A percentile compares a stretch with the other conserved stretches of the same genome.
phyloP scores from a whole-genome alignment of 2,329 filamentous ascomycete species.

The Zymoseptoria passerinii region DNA sequence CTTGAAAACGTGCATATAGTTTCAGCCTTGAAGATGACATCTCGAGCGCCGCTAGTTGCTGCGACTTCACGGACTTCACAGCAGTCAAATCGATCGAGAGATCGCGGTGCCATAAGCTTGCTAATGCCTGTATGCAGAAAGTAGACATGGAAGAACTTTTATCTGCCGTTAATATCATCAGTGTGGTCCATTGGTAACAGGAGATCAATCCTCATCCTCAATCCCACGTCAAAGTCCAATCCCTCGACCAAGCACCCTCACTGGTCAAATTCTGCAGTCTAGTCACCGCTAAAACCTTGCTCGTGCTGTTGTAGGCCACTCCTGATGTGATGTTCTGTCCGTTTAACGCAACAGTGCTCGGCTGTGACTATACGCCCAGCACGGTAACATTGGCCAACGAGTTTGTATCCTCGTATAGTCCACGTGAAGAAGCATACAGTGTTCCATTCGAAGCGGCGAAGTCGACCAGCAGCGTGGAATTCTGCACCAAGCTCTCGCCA shows the following conservation, averaged over 20 bases:
- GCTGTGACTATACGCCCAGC: conserved; percentile 44
- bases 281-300: conserved; percentile 43
- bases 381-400: conserved; percentile 55
- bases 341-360: conserved; percentile 45
- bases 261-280: conserved; percentile 43
- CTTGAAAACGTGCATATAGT: background rate
- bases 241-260: conserved; percentile 47
- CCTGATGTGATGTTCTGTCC: conserved; percentile 34
- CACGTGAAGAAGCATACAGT: conserved; percentile 43
- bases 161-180: background rate
- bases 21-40: background rate
- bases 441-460: conserved; percentile 35
- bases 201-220: conserved; percentile 5
- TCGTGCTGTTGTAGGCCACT: conserved; percentile 44
- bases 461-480: conserved; percentile 47
- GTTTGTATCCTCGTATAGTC: conserved; percentile 49
- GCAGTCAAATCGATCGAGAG: background rate
- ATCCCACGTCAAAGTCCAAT: conserved; percentile 51
- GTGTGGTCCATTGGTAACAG: background rate
- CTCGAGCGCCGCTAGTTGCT: background rate
- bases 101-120: background rate
- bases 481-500: conserved; percentile 56
- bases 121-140: background rate
- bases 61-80: background rate
- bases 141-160: background rate